Evolutionary conservation across 2,329 filamentous ascomycete species (phyloP).

Genomic region (Moelleriella libera): DNA sequence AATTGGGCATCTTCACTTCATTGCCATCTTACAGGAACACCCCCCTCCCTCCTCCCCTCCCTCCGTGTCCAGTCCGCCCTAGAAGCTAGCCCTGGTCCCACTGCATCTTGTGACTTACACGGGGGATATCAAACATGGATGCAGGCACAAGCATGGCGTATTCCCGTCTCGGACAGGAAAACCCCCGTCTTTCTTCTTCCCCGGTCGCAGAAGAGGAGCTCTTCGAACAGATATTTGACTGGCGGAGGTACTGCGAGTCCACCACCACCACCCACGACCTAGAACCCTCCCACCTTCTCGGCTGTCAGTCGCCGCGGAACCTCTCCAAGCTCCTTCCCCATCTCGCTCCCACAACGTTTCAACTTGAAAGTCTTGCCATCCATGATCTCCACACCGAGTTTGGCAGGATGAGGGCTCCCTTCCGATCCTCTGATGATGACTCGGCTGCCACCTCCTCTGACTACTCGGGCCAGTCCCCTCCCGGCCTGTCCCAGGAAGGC

Average conservation of each 20-base stretch:
- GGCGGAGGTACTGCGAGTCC: slow-evolving; percentile 18
- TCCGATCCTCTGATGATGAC: slow-evolving; percentile 16
- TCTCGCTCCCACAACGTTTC: slow-evolving; percentile 16
- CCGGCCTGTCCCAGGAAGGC: slow-evolving; percentile 21
- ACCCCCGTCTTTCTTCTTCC: slow-evolving; percentile 20
- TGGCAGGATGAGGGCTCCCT: slow-evolving; percentile 19
- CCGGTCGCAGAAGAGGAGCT: slow-evolving; percentile 18
- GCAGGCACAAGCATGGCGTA: slow-evolving; percentile 16
- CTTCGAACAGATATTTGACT: slow-evolving; percentile 23
- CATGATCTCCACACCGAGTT: slow-evolving; percentile 15
- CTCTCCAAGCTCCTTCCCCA: slow-evolving; percentile 20
- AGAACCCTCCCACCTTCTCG: slow-evolving; percentile 15
- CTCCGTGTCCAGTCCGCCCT: slow-evolving; percentile 22
- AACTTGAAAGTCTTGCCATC: slow-evolving; percentile 14
- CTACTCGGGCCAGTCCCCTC: slow-evolving; percentile 22
- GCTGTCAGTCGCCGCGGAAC: slow-evolving; percentile 13
- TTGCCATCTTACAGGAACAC: slow-evolving; percentile 19
- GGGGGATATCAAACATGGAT: slow-evolving; percentile 22
- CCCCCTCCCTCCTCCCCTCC: slow-evolving; percentile 1
- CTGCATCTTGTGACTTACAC: slow-evolving; percentile 27
- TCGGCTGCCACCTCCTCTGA: slow-evolving; percentile 17
- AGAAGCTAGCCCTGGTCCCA: slow-evolving; percentile 23
- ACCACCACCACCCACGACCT: slow-evolving; percentile 10
- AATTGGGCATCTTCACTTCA: slow-evolving; percentile 25
- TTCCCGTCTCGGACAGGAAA: slow-evolving; percentile 20